Conservation (phyloP, 1,284 basidiomycete species). For the Macrocystidia cucumis region DNA sequence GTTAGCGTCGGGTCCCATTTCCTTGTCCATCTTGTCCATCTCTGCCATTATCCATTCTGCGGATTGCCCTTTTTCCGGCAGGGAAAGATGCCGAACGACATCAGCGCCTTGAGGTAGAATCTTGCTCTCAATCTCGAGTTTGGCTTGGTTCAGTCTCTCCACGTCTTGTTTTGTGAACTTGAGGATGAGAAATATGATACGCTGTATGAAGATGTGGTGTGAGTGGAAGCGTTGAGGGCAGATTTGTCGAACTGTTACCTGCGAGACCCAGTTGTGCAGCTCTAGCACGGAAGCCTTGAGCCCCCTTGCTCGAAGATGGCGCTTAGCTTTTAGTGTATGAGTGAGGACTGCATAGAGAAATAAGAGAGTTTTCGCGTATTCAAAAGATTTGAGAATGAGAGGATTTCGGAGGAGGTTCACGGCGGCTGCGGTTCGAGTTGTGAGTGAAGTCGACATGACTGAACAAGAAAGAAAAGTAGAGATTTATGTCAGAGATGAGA, state of each 20-base stretch:
- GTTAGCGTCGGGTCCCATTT: constrained; percentile 35
- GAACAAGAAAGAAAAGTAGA: no score
- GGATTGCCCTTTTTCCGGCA: constrained; percentile 65
- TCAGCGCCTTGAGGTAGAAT: constrained; percentile 57
- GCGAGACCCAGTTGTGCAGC: constrained; percentile 47
- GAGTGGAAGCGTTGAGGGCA: no score
- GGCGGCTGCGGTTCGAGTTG: background rate
- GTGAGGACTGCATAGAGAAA: constrained; percentile 56
- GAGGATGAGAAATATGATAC: constrained; percentile 54
- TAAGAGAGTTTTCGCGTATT: constrained; percentile 51
- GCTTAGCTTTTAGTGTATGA: constrained; percentile 41
- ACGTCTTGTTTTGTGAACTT: constrained; percentile 60
- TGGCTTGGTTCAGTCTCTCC: constrained; percentile 63
- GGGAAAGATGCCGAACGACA: constrained; percentile 53
- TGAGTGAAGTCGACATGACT: background rate
- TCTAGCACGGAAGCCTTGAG: constrained; percentile 42
- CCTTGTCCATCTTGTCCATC: constrained; percentile 73
- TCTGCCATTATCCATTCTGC: constrained; percentile 75
- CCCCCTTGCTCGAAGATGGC: constrained; percentile 76
- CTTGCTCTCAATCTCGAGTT: constrained; percentile 57
- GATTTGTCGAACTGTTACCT: constrained; percentile 26
- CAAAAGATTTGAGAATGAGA: constrained; percentile 27
- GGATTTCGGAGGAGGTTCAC: no score
- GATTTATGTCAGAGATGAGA: no score
- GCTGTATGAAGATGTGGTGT: constrained; percentile 37